These are phyloP conservation scores for Fraxinus americana DNA, from an alignment of 257 asterid species.

Conservation along the genomic window DNA sequence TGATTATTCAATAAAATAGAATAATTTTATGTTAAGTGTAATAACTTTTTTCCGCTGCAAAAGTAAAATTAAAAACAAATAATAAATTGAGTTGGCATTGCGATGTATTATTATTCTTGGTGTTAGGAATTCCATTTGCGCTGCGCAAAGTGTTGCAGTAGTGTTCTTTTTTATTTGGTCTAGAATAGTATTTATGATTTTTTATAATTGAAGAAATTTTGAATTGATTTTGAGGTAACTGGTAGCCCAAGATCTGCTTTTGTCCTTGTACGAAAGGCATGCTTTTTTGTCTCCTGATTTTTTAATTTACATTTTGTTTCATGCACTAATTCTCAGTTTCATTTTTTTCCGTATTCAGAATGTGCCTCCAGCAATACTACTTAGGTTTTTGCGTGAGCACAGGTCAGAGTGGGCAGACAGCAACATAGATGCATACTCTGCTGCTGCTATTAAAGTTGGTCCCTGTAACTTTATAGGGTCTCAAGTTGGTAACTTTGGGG, in stretches of 20 bases:
- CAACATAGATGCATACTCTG: conserved; percentile 76
- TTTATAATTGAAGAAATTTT: background rate
- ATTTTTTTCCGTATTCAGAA: conserved; percentile 45
- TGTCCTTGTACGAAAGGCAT: background rate
- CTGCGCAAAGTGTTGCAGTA: background rate
- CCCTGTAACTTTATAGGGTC: conserved; percentile 63
- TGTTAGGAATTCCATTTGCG: background rate
- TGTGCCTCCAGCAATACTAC: conserved; percentile 87
- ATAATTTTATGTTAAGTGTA: too few species aligned
- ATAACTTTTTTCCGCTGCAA: too few species aligned
- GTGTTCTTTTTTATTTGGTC: background rate
- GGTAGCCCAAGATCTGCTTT: background rate
- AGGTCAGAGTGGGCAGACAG: conserved; percentile 97
- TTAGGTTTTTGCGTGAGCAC: conserved; percentile 81
- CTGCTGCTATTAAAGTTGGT: conserved; percentile 71
- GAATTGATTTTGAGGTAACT: background rate
- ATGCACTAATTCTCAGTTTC: background rate
- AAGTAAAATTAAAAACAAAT: too few species aligned
- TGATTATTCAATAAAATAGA: too few species aligned
- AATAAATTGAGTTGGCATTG: background rate
- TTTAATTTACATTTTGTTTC: background rate
- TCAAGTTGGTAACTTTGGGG: conserved; percentile 61
- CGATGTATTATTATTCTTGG: background rate
- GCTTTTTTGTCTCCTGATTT: background rate
- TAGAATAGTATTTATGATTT: background rate